Conservation (phyloP, 163 green algal species). For the Chlamydomonas reinhardtii region DNA sequence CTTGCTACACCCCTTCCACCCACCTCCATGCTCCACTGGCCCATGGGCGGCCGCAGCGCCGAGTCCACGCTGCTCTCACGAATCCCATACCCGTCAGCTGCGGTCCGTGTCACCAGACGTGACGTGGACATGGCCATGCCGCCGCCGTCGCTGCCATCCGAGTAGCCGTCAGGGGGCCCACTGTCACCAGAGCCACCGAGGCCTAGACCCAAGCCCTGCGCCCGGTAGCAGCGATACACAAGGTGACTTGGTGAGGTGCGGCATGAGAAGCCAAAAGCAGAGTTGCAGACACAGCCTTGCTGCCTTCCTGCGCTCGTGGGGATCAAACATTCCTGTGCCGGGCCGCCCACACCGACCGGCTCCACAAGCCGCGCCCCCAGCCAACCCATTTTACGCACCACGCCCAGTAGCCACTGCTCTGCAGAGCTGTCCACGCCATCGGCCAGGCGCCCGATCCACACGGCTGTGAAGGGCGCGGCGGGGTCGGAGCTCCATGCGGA, state of each 20-base stretch:
- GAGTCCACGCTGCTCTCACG: background rate
- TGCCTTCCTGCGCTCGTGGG: no score
- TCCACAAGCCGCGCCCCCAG: no score
- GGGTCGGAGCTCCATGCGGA: background rate
- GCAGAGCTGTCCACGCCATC: background rate
- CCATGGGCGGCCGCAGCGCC: background rate
- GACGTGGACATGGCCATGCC: slow-evolving; percentile 1
- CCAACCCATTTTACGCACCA: background rate
- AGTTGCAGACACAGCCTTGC: no score
- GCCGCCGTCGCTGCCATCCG: background rate
- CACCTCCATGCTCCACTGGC: slow-evolving; percentile 37
- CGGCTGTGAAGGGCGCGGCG: background rate
- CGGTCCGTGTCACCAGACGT: background rate
- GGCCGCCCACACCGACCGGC: no score
- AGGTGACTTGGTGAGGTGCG: no score
- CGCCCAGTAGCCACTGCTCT: slow-evolving; percentile 15
- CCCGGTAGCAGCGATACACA: no score
- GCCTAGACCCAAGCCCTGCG: no score
- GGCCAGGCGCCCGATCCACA: slow-evolving; percentile 2
- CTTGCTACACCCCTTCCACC: no score
- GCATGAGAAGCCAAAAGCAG: no score
- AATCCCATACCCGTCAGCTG: slow-evolving; percentile 2
- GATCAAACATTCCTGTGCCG: no score
- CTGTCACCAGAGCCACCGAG: no score
- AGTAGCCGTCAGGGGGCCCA: no score